Base-by-base conservation (phyloP, 768 basidiomycete species). In the Phaeolepiota aurea region DNA sequence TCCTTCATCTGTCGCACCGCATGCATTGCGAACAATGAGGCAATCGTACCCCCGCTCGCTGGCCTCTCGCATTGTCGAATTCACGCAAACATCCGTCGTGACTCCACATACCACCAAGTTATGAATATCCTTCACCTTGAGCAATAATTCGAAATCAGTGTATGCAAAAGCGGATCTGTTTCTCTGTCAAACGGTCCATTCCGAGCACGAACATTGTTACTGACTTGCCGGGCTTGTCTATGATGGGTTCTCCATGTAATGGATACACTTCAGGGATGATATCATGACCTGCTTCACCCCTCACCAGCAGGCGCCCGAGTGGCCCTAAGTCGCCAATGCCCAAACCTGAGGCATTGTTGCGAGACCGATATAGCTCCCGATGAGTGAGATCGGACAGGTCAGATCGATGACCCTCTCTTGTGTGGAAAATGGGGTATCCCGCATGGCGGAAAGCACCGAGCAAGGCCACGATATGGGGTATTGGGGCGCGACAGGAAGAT, bases 221-320 rank as follows among this genome's bases (percentile, higher is more conserved):
- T 4, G 4, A 33, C 40, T 21, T 13, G 22, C 41, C 41, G 3
- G 41, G 41, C 22, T 42, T 42, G 22, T 42, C 41, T n/a, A 42
- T 37, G 21, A 42, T 38, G 12, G 41, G 41, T 21, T 42, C 41
- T 25, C 41, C 41, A 11, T 15, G 41, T 20, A 37, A 15, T 5
- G 41, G 41, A 18, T 42, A 42, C 12, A 42, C 12, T 22, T 42
- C 41, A 37, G 41, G 41, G 4, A 42, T 42, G 36, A 42, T 42
- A 38, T 42, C 41, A 21, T 42, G 41, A 13, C 41, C 41, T 23
- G 21, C 13, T 32, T 42, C 41, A 11, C 41, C 41, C 15, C 41
- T 34, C 11, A 42, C 30, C 4, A 42, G 35, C 22, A 42, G 22
- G 11, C 35, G 41, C 18, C 41, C 41, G 3, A 42, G 35, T 13